Evolutionary conservation across 352 stramenopile species (phyloP).

Genomic region (Globisporangium nodosum): DNA sequence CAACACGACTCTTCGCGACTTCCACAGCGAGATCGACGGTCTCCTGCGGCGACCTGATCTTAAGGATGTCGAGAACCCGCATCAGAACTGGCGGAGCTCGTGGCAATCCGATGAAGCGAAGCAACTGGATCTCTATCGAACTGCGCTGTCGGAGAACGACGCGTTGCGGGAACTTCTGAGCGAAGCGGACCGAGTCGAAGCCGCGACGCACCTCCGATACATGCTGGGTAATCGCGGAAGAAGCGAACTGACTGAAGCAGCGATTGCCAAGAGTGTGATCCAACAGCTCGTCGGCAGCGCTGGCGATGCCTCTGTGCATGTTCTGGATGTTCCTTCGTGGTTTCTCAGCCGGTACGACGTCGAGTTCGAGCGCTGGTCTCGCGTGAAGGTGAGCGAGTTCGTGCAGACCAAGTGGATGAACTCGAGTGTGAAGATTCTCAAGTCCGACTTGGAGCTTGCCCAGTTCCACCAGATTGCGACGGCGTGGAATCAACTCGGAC

Average conservation of each 20-base stretch:
- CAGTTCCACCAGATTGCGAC: constrained; percentile 2
- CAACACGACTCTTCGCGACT: background rate
- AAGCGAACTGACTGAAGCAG: background rate
- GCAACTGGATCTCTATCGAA: background rate
- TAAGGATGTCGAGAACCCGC: background rate
- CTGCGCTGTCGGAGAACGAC: background rate
- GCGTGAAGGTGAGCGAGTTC: background rate
- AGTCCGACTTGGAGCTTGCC: background rate
- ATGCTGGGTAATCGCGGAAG: background rate
- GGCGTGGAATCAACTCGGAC: background rate
- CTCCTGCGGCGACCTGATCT: background rate
- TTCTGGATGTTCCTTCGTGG: background rate
- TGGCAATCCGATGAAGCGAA: background rate
- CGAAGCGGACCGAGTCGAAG: background rate
- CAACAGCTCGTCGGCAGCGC: background rate
- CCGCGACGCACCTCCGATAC: background rate
- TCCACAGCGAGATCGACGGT: constrained; percentile 6
- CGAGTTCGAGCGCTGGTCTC: constrained; percentile 2
- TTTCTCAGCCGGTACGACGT: constrained; percentile 5
- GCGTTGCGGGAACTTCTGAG: background rate
- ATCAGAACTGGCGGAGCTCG: background rate
- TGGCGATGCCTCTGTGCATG: too few species aligned
- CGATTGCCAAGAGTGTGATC: background rate
- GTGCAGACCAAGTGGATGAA: background rate
- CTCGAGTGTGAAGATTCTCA: constrained; percentile 1